Conservation (phyloP, 1,284 basidiomycete genomes). For the Leccinum brunneo-olivaceum region DNA sequence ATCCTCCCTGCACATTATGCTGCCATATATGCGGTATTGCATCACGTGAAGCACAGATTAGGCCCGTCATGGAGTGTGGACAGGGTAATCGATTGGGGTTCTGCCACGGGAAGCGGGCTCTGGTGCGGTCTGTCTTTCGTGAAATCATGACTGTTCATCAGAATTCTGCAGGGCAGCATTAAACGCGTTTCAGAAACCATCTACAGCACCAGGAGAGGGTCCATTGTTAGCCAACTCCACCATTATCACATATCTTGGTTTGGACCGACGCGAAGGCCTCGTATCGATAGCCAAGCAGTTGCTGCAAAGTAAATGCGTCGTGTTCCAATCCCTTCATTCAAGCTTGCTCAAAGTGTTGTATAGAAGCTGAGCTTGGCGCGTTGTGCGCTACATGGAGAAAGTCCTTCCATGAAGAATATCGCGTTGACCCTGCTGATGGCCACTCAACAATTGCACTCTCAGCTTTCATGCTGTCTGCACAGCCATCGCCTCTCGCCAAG, state of each 20-base stretch:
- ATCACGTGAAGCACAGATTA: slow-evolving; percentile 55
- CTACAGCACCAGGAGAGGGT: slow-evolving; percentile 25
- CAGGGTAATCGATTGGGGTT: slow-evolving; percentile 69
- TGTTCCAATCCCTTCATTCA: slow-evolving; percentile 2
- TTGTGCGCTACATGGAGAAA: slow-evolving; percentile 51
- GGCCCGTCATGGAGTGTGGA: slow-evolving; percentile 53
- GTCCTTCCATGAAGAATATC: slow-evolving; percentile 44
- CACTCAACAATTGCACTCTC: slow-evolving; percentile 69
- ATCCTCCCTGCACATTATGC: slow-evolving; percentile 74
- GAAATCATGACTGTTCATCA: slow-evolving; percentile 11
- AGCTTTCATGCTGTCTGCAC: slow-evolving; percentile 77
- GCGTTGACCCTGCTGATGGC: slow-evolving; percentile 33
- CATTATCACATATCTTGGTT: slow-evolving; percentile 53
- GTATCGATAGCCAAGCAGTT: slow-evolving; percentile 59
- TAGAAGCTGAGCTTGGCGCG: slow-evolving; percentile 44
- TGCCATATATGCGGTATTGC: slow-evolving; percentile 59
- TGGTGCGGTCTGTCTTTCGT: slow-evolving; percentile 43
- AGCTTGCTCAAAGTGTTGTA: slow-evolving; percentile 9
- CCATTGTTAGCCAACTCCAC: slow-evolving; percentile 42
- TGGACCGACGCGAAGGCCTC: slow-evolving; percentile 69
- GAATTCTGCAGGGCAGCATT: slow-evolving; percentile 49
- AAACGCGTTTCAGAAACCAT: slow-evolving; percentile 51
- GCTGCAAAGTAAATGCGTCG: slow-evolving; percentile 39
- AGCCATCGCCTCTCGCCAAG: slow-evolving; percentile 57
- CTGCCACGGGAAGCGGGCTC: slow-evolving; percentile 66